These are phyloP conservation scores for Metschnikowia noctiluminum DNA, from an alignment of 805 yeast genomes.

Conservation along the genomic window DNA sequence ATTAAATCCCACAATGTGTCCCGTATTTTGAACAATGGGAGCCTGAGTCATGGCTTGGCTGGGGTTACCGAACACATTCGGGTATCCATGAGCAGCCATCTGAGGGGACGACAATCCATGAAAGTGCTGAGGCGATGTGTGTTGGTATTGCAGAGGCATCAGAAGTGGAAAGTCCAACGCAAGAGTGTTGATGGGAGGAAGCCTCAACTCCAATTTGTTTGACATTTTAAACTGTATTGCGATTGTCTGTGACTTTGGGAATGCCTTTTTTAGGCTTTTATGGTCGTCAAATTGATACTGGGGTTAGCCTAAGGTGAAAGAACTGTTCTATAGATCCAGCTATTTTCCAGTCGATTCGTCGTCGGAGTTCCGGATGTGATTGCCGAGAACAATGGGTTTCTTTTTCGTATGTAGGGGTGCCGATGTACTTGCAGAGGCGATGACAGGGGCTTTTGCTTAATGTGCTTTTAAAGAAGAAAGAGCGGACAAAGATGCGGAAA, in stretches of 20 bases:
- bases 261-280: no score
- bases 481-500: not conserved
- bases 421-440: not conserved
- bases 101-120: conserved; percentile 6
- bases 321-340: not conserved
- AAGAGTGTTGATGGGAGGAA: conserved; percentile 36
- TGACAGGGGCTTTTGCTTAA: no score
- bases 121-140: not conserved
- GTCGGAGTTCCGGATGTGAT: not conserved
- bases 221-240: conserved; percentile 4
- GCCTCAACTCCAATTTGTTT: conserved; percentile 17
- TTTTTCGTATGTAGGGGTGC: not conserved
- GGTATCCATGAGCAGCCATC: not conserved
- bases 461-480: no score
- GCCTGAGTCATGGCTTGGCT: not conserved
- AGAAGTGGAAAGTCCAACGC: conserved; percentile 31
- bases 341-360: not conserved
- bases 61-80: not conserved
- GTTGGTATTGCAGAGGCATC: conserved; percentile 3
- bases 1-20: not conserved
- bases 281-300: no score
- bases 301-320: not conserved
- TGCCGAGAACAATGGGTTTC: not conserved
- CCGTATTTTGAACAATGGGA: not conserved
- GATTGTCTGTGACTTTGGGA: no score